Evolutionary conservation across 2,329 filamentous ascomycete genomes (phyloP), one percentile per base, ranked within the genome.

Genomic region (Grosmannia serpens): DNA sequence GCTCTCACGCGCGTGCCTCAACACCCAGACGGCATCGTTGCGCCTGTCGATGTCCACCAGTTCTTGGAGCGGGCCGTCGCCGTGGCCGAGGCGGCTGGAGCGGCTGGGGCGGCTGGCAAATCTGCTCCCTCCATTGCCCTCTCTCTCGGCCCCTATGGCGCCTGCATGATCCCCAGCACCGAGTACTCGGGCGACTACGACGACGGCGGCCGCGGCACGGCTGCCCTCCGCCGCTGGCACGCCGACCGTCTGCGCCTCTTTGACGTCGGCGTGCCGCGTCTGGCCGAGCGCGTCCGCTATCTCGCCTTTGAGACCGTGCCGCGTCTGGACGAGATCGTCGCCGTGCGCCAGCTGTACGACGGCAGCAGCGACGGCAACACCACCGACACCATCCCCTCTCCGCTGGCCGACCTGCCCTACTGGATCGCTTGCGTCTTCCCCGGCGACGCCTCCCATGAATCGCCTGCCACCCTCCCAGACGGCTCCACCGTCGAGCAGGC

Each of bases 241-340:
- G 58, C 70, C 15, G 72, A 79, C 50, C 74, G 85, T 1, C 61
- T 87, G 59, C 60, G 63, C 1, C 65, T 83, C 10, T 86, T 86
- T 61, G 64, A 69, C 1, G 64, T 69, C 1, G 65, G 69, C 4
- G 70, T 78, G 9, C 67, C 65, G 5, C 64, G 67, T 2, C 59
- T 77, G n/a, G 62, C 67, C 27, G 64, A 66, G n/a, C 70, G 76
- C 4, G 67, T 85, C 27, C 68, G 74, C 59, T 80, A 79, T 63
- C 68, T 87, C 49, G 83, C 84, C 0, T 80, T 87, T 58, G 85
- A 88, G 73, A 88, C 85, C 1, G 66, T 88, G 20, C 84, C 83
- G 3, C 72, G 82, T n/a, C 64, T 79, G 1, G 80, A 85, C 62
- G 85, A 88, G 70, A 76, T 87, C 38, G 65, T 71, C 5, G 83